phyloP scores from a whole-genome alignment of 2,329 filamentous ascomycete species.

The Paramyrothecium sp. region DNA sequence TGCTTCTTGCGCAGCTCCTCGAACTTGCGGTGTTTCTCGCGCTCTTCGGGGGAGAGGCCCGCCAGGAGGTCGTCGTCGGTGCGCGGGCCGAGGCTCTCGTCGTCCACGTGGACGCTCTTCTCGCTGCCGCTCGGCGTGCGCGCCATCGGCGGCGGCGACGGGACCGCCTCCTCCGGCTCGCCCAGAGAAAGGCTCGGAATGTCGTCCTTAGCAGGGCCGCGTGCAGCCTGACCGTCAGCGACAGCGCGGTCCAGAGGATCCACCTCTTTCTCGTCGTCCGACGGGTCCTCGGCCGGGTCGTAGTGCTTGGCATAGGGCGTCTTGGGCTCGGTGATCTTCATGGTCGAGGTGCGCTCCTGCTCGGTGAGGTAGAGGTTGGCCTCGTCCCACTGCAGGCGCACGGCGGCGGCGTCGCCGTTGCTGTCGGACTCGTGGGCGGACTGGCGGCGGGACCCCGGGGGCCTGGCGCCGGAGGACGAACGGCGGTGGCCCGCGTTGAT shows the following conservation, averaged over 20 bases:
- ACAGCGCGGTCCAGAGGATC: conserved; percentile 26
- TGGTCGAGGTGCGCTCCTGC: conserved; percentile 90
- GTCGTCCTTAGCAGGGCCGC: conserved; percentile 60
- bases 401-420: conserved; percentile 55
- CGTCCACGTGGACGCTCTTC: conserved; percentile 81
- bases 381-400: conserved; percentile 94
- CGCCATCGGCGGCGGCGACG: conserved; percentile 27
- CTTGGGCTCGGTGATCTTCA: conserved; percentile 99
- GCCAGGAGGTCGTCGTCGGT: conserved; percentile 55
- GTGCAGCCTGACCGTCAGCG: conserved; percentile 27
- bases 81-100: conserved; percentile 55
- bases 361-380: conserved; percentile 96
- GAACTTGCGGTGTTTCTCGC: conserved; percentile 88
- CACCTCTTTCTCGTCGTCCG: conserved; percentile 62
- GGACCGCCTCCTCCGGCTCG: conserved; percentile 78
- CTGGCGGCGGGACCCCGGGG: conserved; percentile 67
- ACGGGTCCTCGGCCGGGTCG: conserved; percentile 83
- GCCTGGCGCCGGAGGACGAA: conserved; percentile 68
- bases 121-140: conserved; percentile 33
- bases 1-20: conserved; percentile 92
- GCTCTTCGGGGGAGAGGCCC: conserved; percentile 67
- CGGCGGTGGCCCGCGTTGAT: conserved; percentile 89
- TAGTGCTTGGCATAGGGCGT: conserved; percentile 94
- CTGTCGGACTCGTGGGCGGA: conserved; percentile 51
- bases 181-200: conserved; percentile 91